A percentile compares a stretch with the other conserved stretches of the same genome.
Evolutionary conservation across 2,329 filamentous ascomycete genomes (phyloP).

Genomic region (Lachnum nothofagi): DNA sequence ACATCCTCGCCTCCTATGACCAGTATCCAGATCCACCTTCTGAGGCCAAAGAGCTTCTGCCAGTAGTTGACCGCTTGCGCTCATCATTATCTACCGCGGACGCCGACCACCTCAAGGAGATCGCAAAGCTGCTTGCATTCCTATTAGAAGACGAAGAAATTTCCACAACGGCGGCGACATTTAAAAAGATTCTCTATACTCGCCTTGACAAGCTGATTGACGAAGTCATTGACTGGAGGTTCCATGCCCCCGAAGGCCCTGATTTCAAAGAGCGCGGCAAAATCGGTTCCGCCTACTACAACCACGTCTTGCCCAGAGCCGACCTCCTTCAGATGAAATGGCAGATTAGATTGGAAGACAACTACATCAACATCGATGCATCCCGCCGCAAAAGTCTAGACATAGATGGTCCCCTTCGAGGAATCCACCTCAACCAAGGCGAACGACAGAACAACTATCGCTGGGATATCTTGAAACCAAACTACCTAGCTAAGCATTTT

Average conservation of each 20-base stretch:
- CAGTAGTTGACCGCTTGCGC: background rate
- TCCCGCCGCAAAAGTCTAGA: conserved; percentile 17
- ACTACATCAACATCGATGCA: conserved; percentile 19
- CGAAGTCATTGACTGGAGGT: background rate
- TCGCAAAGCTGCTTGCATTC: background rate
- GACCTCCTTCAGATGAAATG: conserved; percentile 12
- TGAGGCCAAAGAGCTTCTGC: background rate
- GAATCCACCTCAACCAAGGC: conserved; percentile 6
- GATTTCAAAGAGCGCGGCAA: background rate
- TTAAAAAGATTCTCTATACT: conserved; percentile 1
- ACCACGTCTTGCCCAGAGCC: background rate
- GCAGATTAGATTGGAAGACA: conserved; percentile 15
- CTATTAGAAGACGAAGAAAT: background rate
- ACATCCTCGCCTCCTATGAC: no score
- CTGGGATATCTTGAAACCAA: conserved; percentile 14
- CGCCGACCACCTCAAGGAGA: background rate
- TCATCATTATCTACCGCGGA: background rate
- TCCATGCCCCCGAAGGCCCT: background rate
- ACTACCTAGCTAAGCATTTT: conserved; percentile 34
- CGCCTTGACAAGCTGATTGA: conserved; percentile 8
- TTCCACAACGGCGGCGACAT: background rate
- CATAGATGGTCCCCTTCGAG: conserved; percentile 12
- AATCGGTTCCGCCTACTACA: background rate
- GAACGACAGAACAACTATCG: conserved; percentile 1
- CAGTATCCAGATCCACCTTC: no score